Percentiles rank a stretch among this genome's conserved stretches.
phyloP scores from a whole-genome alignment of 2,329 filamentous ascomycete genomes.

The Parascedosporium putredinis region DNA sequence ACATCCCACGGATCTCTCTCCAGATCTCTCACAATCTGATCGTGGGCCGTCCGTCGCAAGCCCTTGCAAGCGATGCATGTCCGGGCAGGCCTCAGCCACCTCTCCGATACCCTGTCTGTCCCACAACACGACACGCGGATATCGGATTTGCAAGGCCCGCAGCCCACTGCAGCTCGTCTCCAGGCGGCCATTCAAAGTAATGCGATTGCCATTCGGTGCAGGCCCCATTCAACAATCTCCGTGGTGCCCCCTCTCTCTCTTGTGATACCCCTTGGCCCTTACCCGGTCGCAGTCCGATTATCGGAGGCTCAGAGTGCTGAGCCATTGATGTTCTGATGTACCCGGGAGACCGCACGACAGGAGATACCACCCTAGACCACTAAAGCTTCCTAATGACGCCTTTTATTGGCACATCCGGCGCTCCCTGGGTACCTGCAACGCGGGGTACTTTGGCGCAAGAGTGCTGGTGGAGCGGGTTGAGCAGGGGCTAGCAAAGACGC shows the following conservation, averaged over 20 bases:
- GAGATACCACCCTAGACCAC: not conserved
- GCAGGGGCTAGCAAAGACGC: not conserved
- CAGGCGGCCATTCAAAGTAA: not conserved
- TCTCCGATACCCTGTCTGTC: too few species aligned
- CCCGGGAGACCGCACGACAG: not conserved
- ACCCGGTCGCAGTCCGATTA: not conserved
- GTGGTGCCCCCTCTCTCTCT: not conserved
- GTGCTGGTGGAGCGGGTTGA: not conserved
- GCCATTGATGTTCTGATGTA: not conserved
- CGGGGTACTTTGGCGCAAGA: constrained; percentile 2
- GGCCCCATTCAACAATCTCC: not conserved
- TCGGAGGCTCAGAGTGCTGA: not conserved
- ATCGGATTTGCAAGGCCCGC: too few species aligned
- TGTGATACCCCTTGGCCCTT: not conserved
- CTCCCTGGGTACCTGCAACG: not conserved
- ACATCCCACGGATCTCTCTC: too few species aligned
- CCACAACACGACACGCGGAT: too few species aligned
- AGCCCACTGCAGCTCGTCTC: not conserved
- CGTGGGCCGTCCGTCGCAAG: too few species aligned
- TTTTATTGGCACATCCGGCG: not conserved
- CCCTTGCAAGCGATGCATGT: too few species aligned
- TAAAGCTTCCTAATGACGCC: not conserved
- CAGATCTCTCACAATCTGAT: too few species aligned
- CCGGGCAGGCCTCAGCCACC: too few species aligned
- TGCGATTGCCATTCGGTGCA: not conserved